These are phyloP conservation scores for Penicillium flavigenum DNA, from an alignment of 495 filamentous ascomycete species.

Conservation along the genomic window DNA sequence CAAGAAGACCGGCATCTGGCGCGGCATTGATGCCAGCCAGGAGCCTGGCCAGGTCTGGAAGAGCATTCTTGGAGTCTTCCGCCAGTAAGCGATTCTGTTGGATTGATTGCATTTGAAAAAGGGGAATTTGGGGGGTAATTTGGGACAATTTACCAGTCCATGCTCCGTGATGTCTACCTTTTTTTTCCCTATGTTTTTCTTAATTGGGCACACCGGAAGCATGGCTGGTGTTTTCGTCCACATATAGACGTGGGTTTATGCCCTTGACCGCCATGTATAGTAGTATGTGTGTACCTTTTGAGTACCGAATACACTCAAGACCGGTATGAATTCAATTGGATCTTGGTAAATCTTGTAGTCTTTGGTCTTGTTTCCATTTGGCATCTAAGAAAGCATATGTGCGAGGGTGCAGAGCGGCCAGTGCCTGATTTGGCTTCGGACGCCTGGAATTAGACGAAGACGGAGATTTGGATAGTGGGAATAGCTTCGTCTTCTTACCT, in stretches of 20 bases:
- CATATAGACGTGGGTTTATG: slow-evolving; percentile 29
- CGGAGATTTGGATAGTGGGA: no score
- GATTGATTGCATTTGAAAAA: slow-evolving; percentile 11
- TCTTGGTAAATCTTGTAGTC: background rate
- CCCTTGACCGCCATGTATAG: slow-evolving; percentile 31
- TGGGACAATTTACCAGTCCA: slow-evolving; percentile 12
- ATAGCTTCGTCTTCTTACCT: no score
- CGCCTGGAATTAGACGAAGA: no score
- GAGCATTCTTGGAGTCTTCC: slow-evolving; percentile 82
- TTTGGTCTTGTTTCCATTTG: background rate
- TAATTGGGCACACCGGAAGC: slow-evolving; percentile 12
- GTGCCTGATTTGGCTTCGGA: no score
- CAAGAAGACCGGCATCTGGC: slow-evolving; percentile 95
- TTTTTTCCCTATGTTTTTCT: slow-evolving; percentile 24
- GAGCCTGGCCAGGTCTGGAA: slow-evolving; percentile 95
- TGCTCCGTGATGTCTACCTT: slow-evolving; percentile 15
- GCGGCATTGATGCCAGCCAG: slow-evolving; percentile 93
- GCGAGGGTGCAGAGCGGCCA: no score
- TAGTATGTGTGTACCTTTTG: slow-evolving; percentile 27
- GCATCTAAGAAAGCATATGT: no score
- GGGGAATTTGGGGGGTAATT: slow-evolving; percentile 9
- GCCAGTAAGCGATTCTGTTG: slow-evolving; percentile 40
- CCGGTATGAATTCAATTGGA: slow-evolving; percentile 9
- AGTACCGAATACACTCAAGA: slow-evolving; percentile 25
- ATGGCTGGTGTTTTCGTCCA: slow-evolving; percentile 20